Percentiles rank a stretch among this genome's conserved stretches.
Evolutionary conservation across 129 eudicot species (phyloP).

Genomic region (Smallanthus sonchifolius): DNA sequence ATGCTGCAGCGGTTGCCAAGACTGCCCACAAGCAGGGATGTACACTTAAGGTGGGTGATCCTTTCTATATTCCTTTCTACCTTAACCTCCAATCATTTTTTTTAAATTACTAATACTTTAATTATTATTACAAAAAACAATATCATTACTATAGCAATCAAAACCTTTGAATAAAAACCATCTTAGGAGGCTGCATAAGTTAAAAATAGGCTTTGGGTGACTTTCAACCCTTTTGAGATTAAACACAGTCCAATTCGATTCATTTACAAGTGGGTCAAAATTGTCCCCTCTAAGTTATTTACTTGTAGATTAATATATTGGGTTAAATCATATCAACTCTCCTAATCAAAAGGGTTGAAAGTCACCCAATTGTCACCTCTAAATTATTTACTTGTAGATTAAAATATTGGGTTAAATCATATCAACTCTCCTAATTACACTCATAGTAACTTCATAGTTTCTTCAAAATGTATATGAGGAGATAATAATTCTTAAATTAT

Average conservation of each 20-base stretch:
- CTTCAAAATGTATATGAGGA: neutral
- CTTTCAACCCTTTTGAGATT: neutral
- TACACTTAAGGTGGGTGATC: slow-evolving; percentile 69
- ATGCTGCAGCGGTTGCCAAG: slow-evolving; percentile 97
- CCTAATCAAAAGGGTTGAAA: too few relatives aligned
- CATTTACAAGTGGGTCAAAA: too few relatives aligned
- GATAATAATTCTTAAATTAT: neutral
- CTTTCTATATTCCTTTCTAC: neutral
- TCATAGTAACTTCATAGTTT: neutral
- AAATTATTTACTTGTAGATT: neutral
- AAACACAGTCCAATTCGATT: neutral
- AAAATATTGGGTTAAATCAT: neutral
- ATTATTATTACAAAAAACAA: neutral
- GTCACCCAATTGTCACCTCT: too few relatives aligned
- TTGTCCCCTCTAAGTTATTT: too few relatives aligned
- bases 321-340: neutral
- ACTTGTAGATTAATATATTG: neutral
- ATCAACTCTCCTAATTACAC: neutral
- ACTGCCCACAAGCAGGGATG: slow-evolving; percentile 94
- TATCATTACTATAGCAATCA: neutral
- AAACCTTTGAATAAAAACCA: neutral
- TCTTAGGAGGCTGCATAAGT: neutral
- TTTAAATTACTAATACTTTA: neutral
- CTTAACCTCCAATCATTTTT: neutral
- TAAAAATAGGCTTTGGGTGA: neutral